Percentiles rank a stretch among this genome's conserved stretches.
Evolutionary conservation across 176 grass and related monocot genomes (phyloP).

Genomic region (Phoenix dactylifera): DNA sequence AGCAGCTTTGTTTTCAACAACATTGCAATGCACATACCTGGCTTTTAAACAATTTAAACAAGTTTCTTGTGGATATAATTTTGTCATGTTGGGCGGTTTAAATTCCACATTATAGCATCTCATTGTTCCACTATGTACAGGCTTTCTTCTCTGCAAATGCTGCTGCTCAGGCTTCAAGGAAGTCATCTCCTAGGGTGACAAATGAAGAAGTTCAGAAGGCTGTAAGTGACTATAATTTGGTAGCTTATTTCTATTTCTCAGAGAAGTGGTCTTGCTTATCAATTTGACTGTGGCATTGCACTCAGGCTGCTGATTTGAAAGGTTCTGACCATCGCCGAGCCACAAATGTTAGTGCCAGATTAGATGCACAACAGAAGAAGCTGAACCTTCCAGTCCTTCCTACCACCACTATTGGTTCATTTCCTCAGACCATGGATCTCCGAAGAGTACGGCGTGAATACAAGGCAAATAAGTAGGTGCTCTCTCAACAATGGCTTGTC

Average conservation of each 20-base stretch:
- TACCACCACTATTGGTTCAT: constrained; percentile 65
- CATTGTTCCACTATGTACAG: too few relatives aligned
- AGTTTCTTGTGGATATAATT: too few relatives aligned
- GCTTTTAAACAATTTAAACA: too few relatives aligned
- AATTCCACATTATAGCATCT: too few relatives aligned
- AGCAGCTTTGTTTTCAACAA: too few relatives aligned
- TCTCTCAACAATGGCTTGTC: neutral
- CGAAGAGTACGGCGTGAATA: too few relatives aligned
- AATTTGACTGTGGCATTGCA: too few relatives aligned
- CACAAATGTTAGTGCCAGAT: constrained; percentile 61
- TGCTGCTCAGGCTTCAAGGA: constrained; percentile 78
- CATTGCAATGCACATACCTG: too few relatives aligned
- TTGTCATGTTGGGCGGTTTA: too few relatives aligned
- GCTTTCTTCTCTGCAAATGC: constrained; percentile 75
- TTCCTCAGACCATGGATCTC: too few relatives aligned
- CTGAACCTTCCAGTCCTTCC: constrained; percentile 89
- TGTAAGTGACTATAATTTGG: constrained; percentile 45
- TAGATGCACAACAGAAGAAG: constrained; percentile 91
- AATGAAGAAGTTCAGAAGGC: constrained; percentile 85
- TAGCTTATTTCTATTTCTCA: neutral
- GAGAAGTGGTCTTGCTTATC: neutral
- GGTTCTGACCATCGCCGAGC: constrained; percentile 14
- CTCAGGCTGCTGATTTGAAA: neutral
- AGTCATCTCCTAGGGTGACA: constrained; percentile 77
- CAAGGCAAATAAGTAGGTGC: constrained; percentile 63